Evolutionary conservation across 73 alveolate species (phyloP).

Genomic region (Paramecium sonneborni): DNA sequence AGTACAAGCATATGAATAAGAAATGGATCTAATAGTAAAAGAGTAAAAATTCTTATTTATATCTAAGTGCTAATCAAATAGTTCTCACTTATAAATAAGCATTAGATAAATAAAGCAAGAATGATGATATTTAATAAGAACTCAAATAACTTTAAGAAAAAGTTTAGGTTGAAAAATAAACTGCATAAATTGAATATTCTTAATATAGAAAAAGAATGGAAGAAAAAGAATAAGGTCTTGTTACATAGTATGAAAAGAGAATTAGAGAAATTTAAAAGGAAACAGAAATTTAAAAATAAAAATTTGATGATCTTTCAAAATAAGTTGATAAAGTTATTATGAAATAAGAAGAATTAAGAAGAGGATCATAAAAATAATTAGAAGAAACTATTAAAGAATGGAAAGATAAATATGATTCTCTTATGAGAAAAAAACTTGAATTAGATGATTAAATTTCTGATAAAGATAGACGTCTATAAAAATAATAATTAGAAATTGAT

Average conservation of each 20-base stretch:
- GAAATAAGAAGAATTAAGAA: conserved; percentile 74
- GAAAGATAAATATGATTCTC: conserved; percentile 76
- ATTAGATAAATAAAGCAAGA: conserved; percentile 71
- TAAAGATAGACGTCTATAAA: conserved; percentile 65
- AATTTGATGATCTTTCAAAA: conserved; percentile 67
- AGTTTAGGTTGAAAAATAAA: conserved; percentile 72
- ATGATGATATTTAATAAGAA: conserved; percentile 63
- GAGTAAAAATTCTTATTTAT: conserved; percentile 45
- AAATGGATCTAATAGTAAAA: conserved; percentile 83
- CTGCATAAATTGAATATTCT: conserved; percentile 67
- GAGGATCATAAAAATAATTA: conserved; percentile 74
- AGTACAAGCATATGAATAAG: conserved; percentile 85
- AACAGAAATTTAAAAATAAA: conserved; percentile 70
- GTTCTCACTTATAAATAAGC: conserved; percentile 74
- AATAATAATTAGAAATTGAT: conserved; percentile 56
- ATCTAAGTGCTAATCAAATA: conserved; percentile 74
- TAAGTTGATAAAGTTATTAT: conserved; percentile 65
- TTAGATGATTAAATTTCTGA: conserved; percentile 75
- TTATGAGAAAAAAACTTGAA: conserved; percentile 80
- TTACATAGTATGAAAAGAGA: conserved; percentile 68
- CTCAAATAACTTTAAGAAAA: conserved; percentile 65
- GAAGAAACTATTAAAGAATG: conserved; percentile 81
- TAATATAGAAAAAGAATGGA: conserved; percentile 66
- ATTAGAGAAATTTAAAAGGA: conserved; percentile 68
- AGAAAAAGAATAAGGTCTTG: conserved; percentile 72